Percentiles rank a stretch among this genome's conserved stretches.
Conservation (phyloP, 1,139 yeast species). For the Candida tropicalis region DNA sequence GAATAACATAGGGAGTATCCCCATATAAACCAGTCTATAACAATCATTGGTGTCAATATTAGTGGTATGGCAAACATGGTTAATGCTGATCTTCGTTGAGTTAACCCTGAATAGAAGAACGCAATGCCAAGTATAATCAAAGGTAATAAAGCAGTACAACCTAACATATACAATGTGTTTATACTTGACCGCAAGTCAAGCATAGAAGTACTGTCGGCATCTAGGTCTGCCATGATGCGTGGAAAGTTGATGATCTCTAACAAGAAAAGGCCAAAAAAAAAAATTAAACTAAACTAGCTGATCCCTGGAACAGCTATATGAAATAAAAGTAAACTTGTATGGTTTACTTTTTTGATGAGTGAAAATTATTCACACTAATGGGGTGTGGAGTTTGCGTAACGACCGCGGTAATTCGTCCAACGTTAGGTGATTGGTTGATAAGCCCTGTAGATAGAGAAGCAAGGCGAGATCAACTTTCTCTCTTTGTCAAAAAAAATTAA, state of each 20-base stretch:
- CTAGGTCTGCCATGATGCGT: not conserved
- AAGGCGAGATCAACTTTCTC: not conserved
- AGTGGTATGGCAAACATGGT: conserved; percentile 56
- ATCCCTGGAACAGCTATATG: too few relatives aligned
- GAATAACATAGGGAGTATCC: conserved; percentile 58
- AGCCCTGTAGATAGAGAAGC: not conserved
- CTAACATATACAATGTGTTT: conserved; percentile 42
- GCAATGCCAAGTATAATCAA: conserved; percentile 46
- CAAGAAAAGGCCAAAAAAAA: not conserved
- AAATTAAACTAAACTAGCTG: too few relatives aligned
- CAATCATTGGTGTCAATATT: conserved; percentile 41
- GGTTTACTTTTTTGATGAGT: not conserved
- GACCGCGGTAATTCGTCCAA: too few relatives aligned
- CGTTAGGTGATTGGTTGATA: conserved; percentile 1
- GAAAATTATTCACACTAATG: too few relatives aligned
- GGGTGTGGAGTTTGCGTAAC: too few relatives aligned
- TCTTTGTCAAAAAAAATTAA: too few relatives aligned
- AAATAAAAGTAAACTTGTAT: too few relatives aligned
- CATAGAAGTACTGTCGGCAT: not conserved
- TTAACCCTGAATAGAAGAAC: conserved; percentile 60
- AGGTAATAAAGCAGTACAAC: conserved; percentile 37
- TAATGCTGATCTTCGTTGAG: conserved; percentile 57
- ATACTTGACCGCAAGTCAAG: conserved; percentile 24
- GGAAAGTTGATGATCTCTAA: too few relatives aligned
- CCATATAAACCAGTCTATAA: conserved; percentile 61